Evolutionary conservation across 2,329 filamentous ascomycete genomes (phyloP).

Genomic region (Fusarium guadeloupense): DNA sequence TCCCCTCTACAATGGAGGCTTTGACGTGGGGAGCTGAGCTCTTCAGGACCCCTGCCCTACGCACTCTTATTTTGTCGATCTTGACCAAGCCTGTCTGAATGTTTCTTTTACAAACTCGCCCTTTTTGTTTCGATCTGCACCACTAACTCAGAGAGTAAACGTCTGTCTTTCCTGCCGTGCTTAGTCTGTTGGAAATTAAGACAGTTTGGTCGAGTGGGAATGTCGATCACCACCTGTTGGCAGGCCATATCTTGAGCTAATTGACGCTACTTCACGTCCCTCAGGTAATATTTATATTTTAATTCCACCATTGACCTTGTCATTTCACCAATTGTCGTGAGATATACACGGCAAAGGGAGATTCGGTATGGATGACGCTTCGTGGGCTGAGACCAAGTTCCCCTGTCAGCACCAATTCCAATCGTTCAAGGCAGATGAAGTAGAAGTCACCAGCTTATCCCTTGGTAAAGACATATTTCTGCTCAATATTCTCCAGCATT

Average conservation of each 20-base stretch:
- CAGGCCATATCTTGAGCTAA: background rate
- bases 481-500: background rate
- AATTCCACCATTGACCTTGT: background rate
- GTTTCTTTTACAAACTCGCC: background rate
- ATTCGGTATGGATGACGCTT: background rate
- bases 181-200: background rate
- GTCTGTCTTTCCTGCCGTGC: background rate
- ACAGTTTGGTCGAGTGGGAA: background rate
- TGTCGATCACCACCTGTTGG: background rate
- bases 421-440: background rate
- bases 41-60: background rate
- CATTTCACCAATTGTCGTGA: background rate
- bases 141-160: background rate
- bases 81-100: background rate
- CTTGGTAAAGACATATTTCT: too few species aligned
- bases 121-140: background rate
- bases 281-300: background rate
- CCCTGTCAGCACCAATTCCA: background rate
- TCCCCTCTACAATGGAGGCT: too few species aligned
- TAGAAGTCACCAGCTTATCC: background rate
- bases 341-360: background rate
- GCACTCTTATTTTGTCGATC: slow-evolving; percentile 1
- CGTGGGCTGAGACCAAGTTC: background rate
- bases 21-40: background rate
- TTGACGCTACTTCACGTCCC: background rate